phyloP scores from a whole-genome alignment of 2,329 filamentous ascomycete species.

The Pseudocercospora fuligena region DNA sequence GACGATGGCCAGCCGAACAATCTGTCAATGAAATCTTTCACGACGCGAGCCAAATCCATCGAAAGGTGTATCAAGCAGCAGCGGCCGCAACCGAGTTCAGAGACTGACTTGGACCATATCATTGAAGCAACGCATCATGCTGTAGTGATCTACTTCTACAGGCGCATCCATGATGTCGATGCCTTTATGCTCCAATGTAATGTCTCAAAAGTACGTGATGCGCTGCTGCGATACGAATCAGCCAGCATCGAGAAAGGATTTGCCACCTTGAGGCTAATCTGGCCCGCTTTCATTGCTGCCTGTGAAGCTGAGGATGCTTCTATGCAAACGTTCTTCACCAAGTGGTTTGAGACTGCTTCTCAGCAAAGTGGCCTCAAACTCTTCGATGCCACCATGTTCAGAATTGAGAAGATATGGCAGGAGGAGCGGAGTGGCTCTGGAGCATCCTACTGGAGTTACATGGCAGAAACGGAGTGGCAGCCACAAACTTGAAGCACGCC shows the following conservation, averaged over 20 bases:
- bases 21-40: constrained; percentile 8
- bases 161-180: constrained; percentile 13
- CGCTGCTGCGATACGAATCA: background rate
- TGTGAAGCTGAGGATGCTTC: constrained; percentile 11
- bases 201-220: background rate
- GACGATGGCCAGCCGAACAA: background rate
- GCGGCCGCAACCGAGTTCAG: background rate
- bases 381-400: background rate
- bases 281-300: constrained; percentile 12
- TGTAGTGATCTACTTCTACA: constrained; percentile 14
- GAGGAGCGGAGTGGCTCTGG: background rate
- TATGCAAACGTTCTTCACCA: constrained; percentile 7
- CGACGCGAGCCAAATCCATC: constrained; percentile 8
- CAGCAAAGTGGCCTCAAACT: background rate
- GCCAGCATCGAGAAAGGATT: background rate
- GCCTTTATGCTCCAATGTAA: constrained; percentile 11
- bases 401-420: background rate
- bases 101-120: background rate
- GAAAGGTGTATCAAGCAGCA: constrained; percentile 10
- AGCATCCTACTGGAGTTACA: background rate
- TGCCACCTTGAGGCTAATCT: background rate
- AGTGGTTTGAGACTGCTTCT: constrained; percentile 5
- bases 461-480: background rate
- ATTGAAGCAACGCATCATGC: constrained; percentile 3
- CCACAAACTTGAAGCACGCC: too few relatives aligned